Base-by-base conservation (phyloP, 2,329 filamentous ascomycete species). In the Daldinia eschscholtzii region DNA sequence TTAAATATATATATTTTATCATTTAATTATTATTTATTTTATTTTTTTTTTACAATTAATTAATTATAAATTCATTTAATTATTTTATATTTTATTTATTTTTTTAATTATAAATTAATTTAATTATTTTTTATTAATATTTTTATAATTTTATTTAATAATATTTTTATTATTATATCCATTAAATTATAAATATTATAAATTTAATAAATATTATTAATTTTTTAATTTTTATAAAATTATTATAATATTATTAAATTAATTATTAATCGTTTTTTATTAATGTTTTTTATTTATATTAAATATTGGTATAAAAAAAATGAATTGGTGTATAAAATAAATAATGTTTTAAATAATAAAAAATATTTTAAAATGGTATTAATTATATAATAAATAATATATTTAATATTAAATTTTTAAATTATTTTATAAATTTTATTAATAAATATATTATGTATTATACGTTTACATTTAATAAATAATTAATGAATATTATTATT, bases 171-270 rank as follows among this genome's bases (percentile, higher is more conserved):
- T 41, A 41, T 41, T 3, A 41, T 41, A 41, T 41, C n/a, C 2
- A 6, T 15, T 4, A 41, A 41, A n/a, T 41, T 48, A 48, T 50
- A 59, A 37, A 50, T 53, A 12, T 56, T 39, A 39, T 39, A 41
- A 15, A 56, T 23, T 9, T 63, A 46, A 20, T n/a, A n/a, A n/a
- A n/a, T n/a, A n/a, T n/a, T n/a, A n/a, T n/a, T n/a, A n/a, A n/a
- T n/a, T n/a, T n/a, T 23, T 44, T 44, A 9, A 44, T 44, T 46
- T 35, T 48, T 63, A 57, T 59, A 56, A 23, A 48, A 50, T 59
- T 46, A 13, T 37, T 57, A 46, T 57, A 63, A 57, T 23, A 28
- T 64, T 57, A 20, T 44, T 23, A 44, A 44, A 9, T 20, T 44
- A 44, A 44, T 44, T 28, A 48, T 60, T 60, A 60, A 52, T 10